Conservation (phyloP, 129 eudicot genomes). For the Oenanthe sinensis region DNA sequence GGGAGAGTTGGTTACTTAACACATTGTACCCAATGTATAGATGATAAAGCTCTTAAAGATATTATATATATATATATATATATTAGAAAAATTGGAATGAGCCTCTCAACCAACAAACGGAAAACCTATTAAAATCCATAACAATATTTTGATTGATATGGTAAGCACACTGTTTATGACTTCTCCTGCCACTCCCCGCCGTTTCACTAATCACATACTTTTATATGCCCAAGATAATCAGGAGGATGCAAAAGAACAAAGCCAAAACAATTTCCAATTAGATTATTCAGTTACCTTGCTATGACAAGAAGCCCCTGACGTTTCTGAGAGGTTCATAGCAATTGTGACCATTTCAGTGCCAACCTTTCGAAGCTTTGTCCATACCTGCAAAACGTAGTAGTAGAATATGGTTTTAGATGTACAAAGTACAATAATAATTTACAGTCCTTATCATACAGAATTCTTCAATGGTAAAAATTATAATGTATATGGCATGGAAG, state of each 20-base stretch:
- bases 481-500: neutral
- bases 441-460: neutral
- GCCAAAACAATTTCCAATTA: neutral
- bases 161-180: neutral
- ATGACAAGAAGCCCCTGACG: constrained; percentile 32
- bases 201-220: neutral
- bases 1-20: no score
- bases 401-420: constrained; percentile 2
- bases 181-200: neutral
- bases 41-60: no score
- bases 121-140: neutral
- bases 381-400: constrained; percentile 40
- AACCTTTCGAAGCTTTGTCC: constrained; percentile 63
- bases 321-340: constrained; percentile 62
- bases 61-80: no score
- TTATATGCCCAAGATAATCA: neutral
- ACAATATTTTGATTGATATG: neutral
- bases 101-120: neutral
- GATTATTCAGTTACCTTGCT: constrained; percentile 37
- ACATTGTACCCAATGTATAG: no score
- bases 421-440: no score
- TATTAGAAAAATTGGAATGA: neutral
- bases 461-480: neutral
- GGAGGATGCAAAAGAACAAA: neutral
- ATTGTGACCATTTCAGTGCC: constrained; percentile 63